Conservation (phyloP, 192 early-diverging fungal genomes). For the Podila verticillata region DNA sequence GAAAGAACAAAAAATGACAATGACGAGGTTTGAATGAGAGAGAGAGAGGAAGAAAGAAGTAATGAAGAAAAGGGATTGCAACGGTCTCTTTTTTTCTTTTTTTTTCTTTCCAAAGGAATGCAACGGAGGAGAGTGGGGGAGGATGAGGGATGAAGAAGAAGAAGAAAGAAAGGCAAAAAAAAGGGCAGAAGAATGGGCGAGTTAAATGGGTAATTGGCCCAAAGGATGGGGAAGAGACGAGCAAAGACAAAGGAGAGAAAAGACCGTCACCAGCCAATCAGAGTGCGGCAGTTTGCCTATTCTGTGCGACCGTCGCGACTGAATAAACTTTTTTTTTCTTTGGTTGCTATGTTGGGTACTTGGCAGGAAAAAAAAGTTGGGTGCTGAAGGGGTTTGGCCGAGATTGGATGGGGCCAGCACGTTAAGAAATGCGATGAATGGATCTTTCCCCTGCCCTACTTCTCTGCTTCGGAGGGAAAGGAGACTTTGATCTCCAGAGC, state of each 20-base stretch:
- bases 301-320: too few species aligned
- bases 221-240: conserved; percentile 7
- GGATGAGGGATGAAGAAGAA: background rate
- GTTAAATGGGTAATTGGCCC: background rate
- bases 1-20: background rate
- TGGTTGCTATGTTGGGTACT: too few species aligned
- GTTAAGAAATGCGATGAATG: too few species aligned
- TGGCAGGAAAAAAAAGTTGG: too few species aligned
- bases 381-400: too few species aligned
- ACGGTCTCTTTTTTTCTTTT: conserved; percentile 1
- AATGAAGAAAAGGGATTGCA: conserved; percentile 9
- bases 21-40: background rate
- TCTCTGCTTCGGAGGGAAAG: background rate
- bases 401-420: too few species aligned
- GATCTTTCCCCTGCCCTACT: too few species aligned
- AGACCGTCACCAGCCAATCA: background rate
- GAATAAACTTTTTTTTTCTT: too few species aligned
- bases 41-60: conserved; percentile 11
- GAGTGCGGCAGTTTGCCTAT: too few species aligned
- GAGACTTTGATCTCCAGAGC: background rate
- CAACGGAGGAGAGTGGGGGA: background rate
- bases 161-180: conserved; percentile 7
- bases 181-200: background rate
- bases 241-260: background rate
- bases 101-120: background rate